These are phyloP conservation scores for Tuber indicum DNA, from an alignment of 495 filamentous ascomycete species.

Conservation along the genomic window DNA sequence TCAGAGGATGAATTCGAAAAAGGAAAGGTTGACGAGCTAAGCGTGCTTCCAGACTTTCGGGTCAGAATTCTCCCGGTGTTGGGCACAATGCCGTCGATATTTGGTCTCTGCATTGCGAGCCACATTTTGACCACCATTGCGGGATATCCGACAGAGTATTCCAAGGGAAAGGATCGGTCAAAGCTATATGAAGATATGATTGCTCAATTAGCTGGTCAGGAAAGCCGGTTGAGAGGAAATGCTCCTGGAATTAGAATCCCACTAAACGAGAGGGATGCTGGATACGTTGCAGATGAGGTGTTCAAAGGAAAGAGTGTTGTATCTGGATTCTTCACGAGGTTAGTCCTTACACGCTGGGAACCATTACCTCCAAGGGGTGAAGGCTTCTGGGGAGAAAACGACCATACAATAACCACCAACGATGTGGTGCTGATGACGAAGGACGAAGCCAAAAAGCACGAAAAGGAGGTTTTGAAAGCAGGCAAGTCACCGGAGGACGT, in stretches of 20 bases:
- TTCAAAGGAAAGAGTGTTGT: conserved; percentile 76
- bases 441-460: conserved; percentile 77
- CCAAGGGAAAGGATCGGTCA: conserved; percentile 69
- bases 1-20: conserved; percentile 82
- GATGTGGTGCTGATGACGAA: conserved; percentile 95
- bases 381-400: conserved; percentile 52
- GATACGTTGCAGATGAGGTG: conserved; percentile 83
- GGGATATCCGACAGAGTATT: conserved; percentile 80
- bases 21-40: conserved; percentile 79
- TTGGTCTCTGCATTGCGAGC: conserved; percentile 84
- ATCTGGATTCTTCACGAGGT: conserved; percentile 68
- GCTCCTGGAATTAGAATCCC: conserved; percentile 67
- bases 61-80: conserved; percentile 89
- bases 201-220: conserved; percentile 61
- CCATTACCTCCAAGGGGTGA: conserved; percentile 45
- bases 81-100: conserved; percentile 94
- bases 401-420: conserved; percentile 61
- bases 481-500: conserved; percentile 62
- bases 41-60: conserved; percentile 83
- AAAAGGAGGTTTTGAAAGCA: conserved; percentile 68
- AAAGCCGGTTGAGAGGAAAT: conserved; percentile 60
- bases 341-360: conserved; percentile 72
- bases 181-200: conserved; percentile 85
- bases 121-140: conserved; percentile 82
- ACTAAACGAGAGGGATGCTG: conserved; percentile 68